phyloP scores from a whole-genome alignment of 805 yeast genomes.

The Jamesozyma rosinii region DNA sequence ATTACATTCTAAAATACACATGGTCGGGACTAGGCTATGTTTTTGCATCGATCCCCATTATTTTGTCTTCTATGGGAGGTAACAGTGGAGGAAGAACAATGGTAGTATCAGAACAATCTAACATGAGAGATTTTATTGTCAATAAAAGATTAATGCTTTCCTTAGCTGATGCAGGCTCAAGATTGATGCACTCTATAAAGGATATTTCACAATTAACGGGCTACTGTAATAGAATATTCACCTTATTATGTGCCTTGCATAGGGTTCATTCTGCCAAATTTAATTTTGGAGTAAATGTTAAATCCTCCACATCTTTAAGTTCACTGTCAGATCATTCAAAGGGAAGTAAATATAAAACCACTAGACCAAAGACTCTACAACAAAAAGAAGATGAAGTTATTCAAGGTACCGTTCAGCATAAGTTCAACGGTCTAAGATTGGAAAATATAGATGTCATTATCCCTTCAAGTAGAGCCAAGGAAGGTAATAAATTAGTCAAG shows the following conservation, averaged over 20 bases:
- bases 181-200: conserved; percentile 89
- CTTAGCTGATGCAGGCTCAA: conserved; percentile 88
- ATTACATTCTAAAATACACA: conserved; percentile 76
- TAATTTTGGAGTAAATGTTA: conserved; percentile 28
- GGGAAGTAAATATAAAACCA: neutral
- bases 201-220: conserved; percentile 89
- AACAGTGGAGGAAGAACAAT: conserved; percentile 14
- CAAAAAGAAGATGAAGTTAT: conserved; percentile 37
- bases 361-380: neutral
- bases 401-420: conserved; percentile 70
- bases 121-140: conserved; percentile 81
- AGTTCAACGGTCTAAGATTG: conserved; percentile 70
- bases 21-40: conserved; percentile 96
- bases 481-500: conserved; percentile 52
- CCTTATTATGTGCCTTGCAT: conserved; percentile 66
- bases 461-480: conserved; percentile 55
- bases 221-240: conserved; percentile 77
- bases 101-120: conserved; percentile 36
- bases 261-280: conserved; percentile 58
- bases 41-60: conserved; percentile 82
- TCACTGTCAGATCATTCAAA: neutral
- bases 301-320: neutral
- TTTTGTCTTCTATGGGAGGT: conserved; percentile 41
- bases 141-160: conserved; percentile 85
- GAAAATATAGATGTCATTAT: conserved; percentile 76